phyloP scores from a whole-genome alignment of 225 moss, liverwort and hornwort genomes.

The Polytrichum commune region DNA sequence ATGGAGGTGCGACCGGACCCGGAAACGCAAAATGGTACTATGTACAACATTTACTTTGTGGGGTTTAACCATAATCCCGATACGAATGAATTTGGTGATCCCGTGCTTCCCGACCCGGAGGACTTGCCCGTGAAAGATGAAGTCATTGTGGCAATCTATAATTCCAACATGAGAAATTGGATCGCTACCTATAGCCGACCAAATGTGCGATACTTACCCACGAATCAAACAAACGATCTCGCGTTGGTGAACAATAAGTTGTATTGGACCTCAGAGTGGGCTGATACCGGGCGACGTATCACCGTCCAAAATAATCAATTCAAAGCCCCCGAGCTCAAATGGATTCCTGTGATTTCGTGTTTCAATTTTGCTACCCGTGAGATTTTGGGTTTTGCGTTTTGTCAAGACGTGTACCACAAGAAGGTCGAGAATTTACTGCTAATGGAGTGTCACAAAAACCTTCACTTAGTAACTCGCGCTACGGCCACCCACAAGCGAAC shows the following conservation, averaged over 20 bases:
- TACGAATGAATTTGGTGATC: background rate
- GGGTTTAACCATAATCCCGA: slow-evolving; percentile 22
- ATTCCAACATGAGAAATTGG: slow-evolving; percentile 39
- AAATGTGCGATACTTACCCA: slow-evolving; percentile 23
- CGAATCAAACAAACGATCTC: slow-evolving; percentile 33
- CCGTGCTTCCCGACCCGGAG: background rate
- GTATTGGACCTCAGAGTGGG: slow-evolving; percentile 48
- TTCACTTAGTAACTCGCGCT: slow-evolving; percentile 27
- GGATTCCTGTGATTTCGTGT: slow-evolving; percentile 33
- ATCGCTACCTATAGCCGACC: slow-evolving; percentile 26
- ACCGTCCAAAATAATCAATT: slow-evolving; percentile 23
- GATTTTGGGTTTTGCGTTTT: slow-evolving; percentile 32
- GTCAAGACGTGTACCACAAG: slow-evolving; percentile 38
- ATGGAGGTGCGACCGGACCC: slow-evolving; percentile 33
- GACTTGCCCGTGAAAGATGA: slow-evolving; percentile 12
- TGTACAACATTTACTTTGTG: slow-evolving; percentile 46
- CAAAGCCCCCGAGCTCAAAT: slow-evolving; percentile 15
- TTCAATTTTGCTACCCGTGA: slow-evolving; percentile 31
- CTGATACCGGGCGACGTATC: slow-evolving; percentile 23
- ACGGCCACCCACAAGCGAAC: slow-evolving; percentile 10
- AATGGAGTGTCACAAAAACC: slow-evolving; percentile 20
- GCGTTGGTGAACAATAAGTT: slow-evolving; percentile 14
- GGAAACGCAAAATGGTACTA: slow-evolving; percentile 7
- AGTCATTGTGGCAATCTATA: slow-evolving; percentile 50
- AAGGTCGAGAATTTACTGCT: slow-evolving; percentile 32